Conservation (phyloP, 208 protist genomes). For the Acanthamoeba quina region DNA sequence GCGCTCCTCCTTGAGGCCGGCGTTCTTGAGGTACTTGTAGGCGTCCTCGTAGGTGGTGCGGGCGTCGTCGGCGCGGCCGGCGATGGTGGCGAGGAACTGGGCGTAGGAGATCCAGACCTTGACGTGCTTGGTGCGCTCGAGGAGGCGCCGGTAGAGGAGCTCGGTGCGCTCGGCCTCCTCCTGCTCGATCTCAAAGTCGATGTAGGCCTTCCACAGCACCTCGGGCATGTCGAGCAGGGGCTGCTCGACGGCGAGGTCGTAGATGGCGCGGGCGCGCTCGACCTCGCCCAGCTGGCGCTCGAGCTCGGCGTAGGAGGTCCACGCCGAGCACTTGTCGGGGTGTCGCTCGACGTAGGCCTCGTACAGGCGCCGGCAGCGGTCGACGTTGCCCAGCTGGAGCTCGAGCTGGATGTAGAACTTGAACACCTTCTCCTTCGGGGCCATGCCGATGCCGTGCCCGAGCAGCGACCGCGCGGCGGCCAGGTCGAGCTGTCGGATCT, state of each 20-base stretch:
- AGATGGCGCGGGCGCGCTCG: conserved; percentile 90
- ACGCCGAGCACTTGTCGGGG: conserved; percentile 89
- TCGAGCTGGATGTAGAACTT: conserved; percentile 93
- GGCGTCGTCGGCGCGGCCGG: neutral
- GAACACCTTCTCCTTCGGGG: conserved; percentile 93
- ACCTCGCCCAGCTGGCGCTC: conserved; percentile 86
- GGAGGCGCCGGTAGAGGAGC: conserved; percentile 89
- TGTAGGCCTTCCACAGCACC: conserved; percentile 93
- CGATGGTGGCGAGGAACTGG: conserved; percentile 80
- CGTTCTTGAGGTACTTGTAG: conserved; percentile 73
- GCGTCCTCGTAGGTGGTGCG: conserved; percentile 81
- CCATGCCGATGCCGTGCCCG: conserved; percentile 86
- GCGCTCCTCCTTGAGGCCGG: conserved; percentile 84
- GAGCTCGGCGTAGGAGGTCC: conserved; percentile 90
- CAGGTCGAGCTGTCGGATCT: conserved; percentile 90
- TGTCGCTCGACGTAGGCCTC: conserved; percentile 90
- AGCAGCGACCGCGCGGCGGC: conserved; percentile 87
- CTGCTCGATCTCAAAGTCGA: conserved; percentile 90
- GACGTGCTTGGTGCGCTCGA: conserved; percentile 91
- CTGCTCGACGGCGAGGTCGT: conserved; percentile 91
- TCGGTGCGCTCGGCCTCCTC: conserved; percentile 81
- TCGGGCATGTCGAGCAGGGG: conserved; percentile 93
- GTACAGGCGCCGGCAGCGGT: conserved; percentile 90
- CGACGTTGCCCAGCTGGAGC: conserved; percentile 87
- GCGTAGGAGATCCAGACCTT: conserved; percentile 92